Conservation (phyloP, 257 asterid species). For the Penstemon eatonii region DNA sequence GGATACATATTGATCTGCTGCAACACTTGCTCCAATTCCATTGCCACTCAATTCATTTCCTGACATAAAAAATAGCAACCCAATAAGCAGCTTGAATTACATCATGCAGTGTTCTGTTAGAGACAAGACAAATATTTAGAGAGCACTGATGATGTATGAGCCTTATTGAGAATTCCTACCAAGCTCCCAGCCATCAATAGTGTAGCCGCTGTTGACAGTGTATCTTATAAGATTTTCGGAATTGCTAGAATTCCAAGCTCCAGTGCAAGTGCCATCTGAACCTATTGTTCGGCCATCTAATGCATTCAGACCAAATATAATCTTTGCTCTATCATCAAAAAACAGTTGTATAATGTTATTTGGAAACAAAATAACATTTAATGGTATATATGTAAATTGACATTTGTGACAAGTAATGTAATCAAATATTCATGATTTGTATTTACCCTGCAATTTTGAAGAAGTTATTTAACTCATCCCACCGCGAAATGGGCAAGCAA, state of each 20-base stretch:
- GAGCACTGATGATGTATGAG: no score
- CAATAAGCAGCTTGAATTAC: neutral
- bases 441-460: constrained; percentile 67
- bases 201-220: constrained; percentile 48
- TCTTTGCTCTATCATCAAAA: constrained; percentile 48
- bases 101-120: neutral
- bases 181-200: constrained; percentile 86
- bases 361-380: neutral
- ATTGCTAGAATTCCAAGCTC: constrained; percentile 82
- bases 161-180: constrained; percentile 43
- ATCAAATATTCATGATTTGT: neutral
- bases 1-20: constrained; percentile 64
- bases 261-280: constrained; percentile 44
- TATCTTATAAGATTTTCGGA: constrained; percentile 66
- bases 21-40: constrained; percentile 65
- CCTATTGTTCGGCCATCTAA: constrained; percentile 51
- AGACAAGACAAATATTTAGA: neutral
- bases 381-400: neutral
- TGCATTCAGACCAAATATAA: constrained; percentile 83
- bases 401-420: neutral
- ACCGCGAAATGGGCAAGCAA: constrained; percentile 75
- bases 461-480: constrained; percentile 74
- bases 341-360: neutral
- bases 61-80: constrained; percentile 25
- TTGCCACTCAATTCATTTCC: constrained; percentile 88